Conservation (phyloP, 352 stramenopile species). For the Pythium volutum region DNA sequence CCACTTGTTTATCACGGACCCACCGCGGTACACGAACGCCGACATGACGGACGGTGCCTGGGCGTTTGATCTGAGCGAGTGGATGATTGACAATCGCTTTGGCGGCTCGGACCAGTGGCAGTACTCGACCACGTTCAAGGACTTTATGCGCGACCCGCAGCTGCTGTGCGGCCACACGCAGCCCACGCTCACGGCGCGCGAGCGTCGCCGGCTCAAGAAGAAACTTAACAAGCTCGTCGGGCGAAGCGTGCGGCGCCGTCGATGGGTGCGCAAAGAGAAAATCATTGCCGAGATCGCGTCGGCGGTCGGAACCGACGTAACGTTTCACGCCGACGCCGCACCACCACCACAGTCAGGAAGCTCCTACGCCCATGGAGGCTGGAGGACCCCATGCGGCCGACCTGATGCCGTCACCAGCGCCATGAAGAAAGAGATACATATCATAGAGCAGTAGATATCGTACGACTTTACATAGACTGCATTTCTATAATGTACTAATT, state of each 20-base stretch:
- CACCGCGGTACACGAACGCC: slow-evolving; percentile 72
- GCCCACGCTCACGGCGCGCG: slow-evolving; percentile 46
- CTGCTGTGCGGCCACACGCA: slow-evolving; percentile 24
- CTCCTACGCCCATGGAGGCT: too few species aligned
- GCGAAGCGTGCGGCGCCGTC: slow-evolving; percentile 69
- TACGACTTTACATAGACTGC: neutral
- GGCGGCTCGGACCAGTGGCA: slow-evolving; percentile 79
- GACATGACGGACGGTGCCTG: slow-evolving; percentile 63
- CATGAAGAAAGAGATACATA: slow-evolving; percentile 15
- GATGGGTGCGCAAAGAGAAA: slow-evolving; percentile 78
- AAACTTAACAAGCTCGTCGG: slow-evolving; percentile 82
- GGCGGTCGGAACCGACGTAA: slow-evolving; percentile 13
- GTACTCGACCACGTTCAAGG: slow-evolving; percentile 84
- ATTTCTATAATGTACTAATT: neutral
- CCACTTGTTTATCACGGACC: slow-evolving; percentile 74
- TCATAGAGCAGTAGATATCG: neutral
- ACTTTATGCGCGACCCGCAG: slow-evolving; percentile 66
- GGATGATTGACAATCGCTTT: slow-evolving; percentile 74
- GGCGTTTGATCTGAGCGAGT: slow-evolving; percentile 64
- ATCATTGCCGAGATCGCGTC: slow-evolving; percentile 45
- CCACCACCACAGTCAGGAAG: slow-evolving; percentile 5
- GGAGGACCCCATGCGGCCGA: neutral
- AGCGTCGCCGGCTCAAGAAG: slow-evolving; percentile 70
- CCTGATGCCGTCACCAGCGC: too few species aligned
- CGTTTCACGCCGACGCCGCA: slow-evolving; percentile 1